A percentile compares a stretch with the other conserved stretches of the same genome.
These are phyloP conservation scores for Diaporthe longicolla DNA, from an alignment of 2,329 filamentous ascomycete genomes.

Conservation along the genomic window DNA sequence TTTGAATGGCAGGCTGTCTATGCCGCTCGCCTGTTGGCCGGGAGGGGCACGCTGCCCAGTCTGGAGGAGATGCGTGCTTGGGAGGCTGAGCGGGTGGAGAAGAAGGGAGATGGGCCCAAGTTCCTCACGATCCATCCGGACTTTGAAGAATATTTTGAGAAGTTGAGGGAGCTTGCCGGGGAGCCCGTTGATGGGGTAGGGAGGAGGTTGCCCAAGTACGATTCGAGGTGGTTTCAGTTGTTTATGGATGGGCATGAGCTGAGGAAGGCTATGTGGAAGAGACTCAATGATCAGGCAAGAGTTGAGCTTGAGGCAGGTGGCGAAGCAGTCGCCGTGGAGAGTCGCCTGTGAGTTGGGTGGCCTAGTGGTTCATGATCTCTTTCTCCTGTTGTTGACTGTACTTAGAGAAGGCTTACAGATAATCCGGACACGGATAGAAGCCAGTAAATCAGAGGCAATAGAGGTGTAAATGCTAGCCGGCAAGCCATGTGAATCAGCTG, in stretches of 20 bases:
- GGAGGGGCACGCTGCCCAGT: slow-evolving; percentile 65
- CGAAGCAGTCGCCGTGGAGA: background rate
- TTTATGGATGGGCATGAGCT: slow-evolving; percentile 70
- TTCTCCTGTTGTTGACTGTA: background rate
- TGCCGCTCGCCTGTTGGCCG: slow-evolving; percentile 70
- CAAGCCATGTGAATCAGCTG: background rate
- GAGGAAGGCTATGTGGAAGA: slow-evolving; percentile 71
- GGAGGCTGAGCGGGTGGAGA: slow-evolving; percentile 68
- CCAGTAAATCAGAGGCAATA: background rate
- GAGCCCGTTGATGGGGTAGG: slow-evolving; percentile 58
- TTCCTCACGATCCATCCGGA: slow-evolving; percentile 73
- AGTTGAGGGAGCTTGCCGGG: slow-evolving; percentile 64
- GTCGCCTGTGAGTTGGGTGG: slow-evolving; percentile 4
- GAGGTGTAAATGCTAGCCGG: background rate
- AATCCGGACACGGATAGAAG: background rate
- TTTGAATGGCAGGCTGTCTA: slow-evolving; percentile 79
- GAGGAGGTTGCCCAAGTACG: slow-evolving; percentile 60
- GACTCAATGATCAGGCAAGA: slow-evolving; percentile 60
- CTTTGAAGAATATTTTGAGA: slow-evolving; percentile 76
- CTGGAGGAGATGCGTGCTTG: slow-evolving; percentile 65
- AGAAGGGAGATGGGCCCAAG: slow-evolving; percentile 67
- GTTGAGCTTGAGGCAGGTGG: slow-evolving; percentile 29
- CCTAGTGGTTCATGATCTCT: background rate
- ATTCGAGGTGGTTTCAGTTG: slow-evolving; percentile 60
- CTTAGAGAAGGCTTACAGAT: background rate